Conservation (phyloP, 2,329 filamentous ascomycete species). For the Aspergillus chevalieri region DNA sequence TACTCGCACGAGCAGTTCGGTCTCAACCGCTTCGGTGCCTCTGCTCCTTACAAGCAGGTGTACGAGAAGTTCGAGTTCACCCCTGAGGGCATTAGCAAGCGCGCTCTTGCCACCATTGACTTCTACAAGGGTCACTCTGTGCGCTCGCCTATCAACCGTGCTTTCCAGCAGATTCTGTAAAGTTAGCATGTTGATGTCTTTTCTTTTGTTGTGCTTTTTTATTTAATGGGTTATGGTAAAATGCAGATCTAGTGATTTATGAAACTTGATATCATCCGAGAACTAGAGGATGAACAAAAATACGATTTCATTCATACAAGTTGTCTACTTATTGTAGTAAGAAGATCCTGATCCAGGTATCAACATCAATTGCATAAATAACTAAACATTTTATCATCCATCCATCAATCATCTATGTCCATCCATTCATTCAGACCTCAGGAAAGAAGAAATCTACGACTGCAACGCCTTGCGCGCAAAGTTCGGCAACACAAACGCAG, state of each 20-base stretch:
- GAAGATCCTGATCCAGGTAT: slow-evolving; percentile 2
- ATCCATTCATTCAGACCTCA: neutral
- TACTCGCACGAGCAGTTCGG: slow-evolving; percentile 99
- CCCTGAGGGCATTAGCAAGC: slow-evolving; percentile 92
- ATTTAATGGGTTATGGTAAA: slow-evolving; percentile 22
- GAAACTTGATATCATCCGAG: slow-evolving; percentile 1
- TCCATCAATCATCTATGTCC: neutral
- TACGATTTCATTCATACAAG: neutral
- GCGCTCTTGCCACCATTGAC: slow-evolving; percentile 81
- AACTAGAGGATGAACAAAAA: slow-evolving; percentile 11
- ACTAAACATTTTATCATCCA: neutral
- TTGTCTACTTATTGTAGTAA: neutral
- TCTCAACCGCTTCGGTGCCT: slow-evolving; percentile 97
- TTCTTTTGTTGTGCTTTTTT: slow-evolving; percentile 16
- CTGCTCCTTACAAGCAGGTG: slow-evolving; percentile 93
- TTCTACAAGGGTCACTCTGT: slow-evolving; percentile 97
- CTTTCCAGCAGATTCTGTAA: slow-evolving; percentile 96
- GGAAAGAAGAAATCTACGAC: neutral
- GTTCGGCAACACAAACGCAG: slow-evolving; percentile 84
- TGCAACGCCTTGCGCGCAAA: slow-evolving; percentile 73
- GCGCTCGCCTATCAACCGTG: slow-evolving; percentile 91
- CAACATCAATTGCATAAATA: neutral
- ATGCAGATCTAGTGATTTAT: slow-evolving; percentile 8
- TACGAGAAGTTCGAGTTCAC: slow-evolving; percentile 99
- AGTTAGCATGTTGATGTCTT: slow-evolving; percentile 11